These are phyloP conservation scores for Russula vinacea DNA, from an alignment of 768 basidiomycete genomes.

Conservation along the genomic window DNA sequence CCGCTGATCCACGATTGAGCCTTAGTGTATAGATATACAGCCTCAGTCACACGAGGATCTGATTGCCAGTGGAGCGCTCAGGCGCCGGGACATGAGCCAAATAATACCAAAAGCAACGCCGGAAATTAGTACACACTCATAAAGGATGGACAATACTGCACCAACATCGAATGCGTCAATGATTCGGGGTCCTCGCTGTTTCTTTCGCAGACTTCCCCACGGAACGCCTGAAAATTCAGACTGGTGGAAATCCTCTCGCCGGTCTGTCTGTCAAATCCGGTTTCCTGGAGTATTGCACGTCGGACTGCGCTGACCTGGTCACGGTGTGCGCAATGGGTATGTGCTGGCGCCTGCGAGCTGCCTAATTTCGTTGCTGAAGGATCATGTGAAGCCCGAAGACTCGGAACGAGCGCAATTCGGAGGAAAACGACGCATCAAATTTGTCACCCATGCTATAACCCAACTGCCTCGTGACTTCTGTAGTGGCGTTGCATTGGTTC, in stretches of 20 bases:
- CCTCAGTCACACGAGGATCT: neutral
- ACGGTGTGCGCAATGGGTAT: neutral
- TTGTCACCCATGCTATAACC: neutral
- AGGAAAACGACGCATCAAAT: neutral
- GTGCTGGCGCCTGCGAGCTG: neutral
- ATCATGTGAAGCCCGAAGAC: constrained; percentile 7
- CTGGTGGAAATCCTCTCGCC: too few relatives aligned
- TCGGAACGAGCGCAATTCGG: neutral
- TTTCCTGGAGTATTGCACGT: too few relatives aligned
- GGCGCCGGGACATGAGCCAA: neutral
- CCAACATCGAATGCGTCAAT: neutral
- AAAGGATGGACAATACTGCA: neutral
- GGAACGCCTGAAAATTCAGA: too few relatives aligned
- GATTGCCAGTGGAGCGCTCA: neutral
- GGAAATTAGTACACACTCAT: constrained; percentile 5
- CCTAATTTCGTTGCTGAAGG: neutral
- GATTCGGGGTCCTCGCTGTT: neutral
- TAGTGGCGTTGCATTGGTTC: neutral
- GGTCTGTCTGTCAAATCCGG: neutral
- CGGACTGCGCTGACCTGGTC: neutral
- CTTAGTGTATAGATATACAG: neutral
- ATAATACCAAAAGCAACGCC: neutral
- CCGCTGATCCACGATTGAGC: neutral
- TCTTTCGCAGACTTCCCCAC: neutral
- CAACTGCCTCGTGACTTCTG: neutral